Evolutionary conservation across 192 early-diverging fungal genomes (phyloP).

Genomic region (Backusella circina): DNA sequence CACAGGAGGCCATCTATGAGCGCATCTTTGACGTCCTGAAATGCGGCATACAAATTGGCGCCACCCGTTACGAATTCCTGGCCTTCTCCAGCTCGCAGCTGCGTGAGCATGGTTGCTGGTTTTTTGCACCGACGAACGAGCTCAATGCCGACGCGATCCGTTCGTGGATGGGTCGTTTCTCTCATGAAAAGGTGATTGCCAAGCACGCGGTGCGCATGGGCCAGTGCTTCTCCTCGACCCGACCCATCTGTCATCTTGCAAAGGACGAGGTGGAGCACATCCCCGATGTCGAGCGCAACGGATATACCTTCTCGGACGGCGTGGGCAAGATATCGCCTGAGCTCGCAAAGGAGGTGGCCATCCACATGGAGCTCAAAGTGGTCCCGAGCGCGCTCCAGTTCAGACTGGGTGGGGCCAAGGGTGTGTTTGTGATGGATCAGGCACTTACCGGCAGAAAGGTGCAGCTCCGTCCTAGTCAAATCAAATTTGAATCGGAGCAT

Average conservation of each 20-base stretch:
- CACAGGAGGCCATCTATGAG: conserved; percentile 43
- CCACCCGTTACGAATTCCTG: conserved; percentile 54
- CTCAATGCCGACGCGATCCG: conserved; percentile 52
- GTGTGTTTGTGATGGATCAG: conserved; percentile 45
- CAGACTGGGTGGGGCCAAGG: conserved; percentile 65
- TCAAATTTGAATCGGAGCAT: conserved; percentile 54
- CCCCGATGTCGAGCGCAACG: conserved; percentile 54
- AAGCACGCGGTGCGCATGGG: conserved; percentile 69
- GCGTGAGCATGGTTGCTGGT: conserved; percentile 66
- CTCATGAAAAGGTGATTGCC: conserved; percentile 57
- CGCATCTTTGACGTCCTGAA: conserved; percentile 45
- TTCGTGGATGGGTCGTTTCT: conserved; percentile 70
- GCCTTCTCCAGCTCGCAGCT: conserved; percentile 63
- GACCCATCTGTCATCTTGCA: conserved; percentile 39
- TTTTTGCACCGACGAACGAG: conserved; percentile 51
- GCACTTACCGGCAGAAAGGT: conserved; percentile 32
- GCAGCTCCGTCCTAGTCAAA: conserved; percentile 51
- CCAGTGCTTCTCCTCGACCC: conserved; percentile 72
- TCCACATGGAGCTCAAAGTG: conserved; percentile 30
- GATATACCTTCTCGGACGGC: conserved; percentile 71
- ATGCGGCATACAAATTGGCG: conserved; percentile 53
- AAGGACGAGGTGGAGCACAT: conserved; percentile 42
- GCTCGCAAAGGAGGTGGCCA: conserved; percentile 42
- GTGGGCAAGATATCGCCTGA: conserved; percentile 56
- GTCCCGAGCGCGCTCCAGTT: conserved; percentile 69